Percentiles rank a stretch among this genome's conserved stretches.
These are phyloP conservation scores for Ganoderma boninense DNA, from an alignment of 1,284 basidiomycete genomes.

Conservation along the genomic window DNA sequence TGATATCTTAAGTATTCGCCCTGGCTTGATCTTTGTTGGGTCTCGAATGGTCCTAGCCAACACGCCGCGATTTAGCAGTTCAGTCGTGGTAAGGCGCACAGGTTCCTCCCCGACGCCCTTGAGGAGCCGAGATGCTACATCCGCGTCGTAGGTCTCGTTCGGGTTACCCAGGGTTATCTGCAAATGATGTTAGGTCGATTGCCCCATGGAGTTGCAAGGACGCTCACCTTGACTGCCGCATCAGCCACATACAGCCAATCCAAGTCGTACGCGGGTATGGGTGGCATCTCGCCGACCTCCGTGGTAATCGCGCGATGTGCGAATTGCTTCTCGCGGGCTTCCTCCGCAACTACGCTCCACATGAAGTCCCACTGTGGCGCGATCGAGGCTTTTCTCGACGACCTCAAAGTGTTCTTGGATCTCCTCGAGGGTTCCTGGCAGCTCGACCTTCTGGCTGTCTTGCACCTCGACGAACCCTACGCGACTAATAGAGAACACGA, in stretches of 20 bases:
- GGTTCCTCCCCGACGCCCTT: constrained; percentile 59
- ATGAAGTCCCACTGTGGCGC: constrained; percentile 74
- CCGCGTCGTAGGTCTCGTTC: constrained; percentile 68
- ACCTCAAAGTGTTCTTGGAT: constrained; percentile 60
- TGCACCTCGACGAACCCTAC: constrained; percentile 62
- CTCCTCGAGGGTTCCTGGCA: constrained; percentile 58
- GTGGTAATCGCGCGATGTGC: constrained; percentile 64
- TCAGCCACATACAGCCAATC: constrained; percentile 66
- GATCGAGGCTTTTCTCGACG: constrained; percentile 49
- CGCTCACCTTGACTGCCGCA: constrained; percentile 71
- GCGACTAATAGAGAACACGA: constrained; percentile 49
- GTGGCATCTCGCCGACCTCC: constrained; percentile 51
- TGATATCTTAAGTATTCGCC: constrained; percentile 77
- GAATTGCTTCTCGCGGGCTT: constrained; percentile 76
- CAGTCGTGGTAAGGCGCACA: constrained; percentile 62
- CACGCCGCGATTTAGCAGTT: constrained; percentile 66
- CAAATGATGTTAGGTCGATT: neutral
- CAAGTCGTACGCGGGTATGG: constrained; percentile 38
- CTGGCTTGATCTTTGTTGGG: constrained; percentile 66
- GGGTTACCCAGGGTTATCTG: constrained; percentile 84
- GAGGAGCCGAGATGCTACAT: constrained; percentile 64
- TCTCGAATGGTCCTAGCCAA: constrained; percentile 73
- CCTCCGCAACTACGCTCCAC: constrained; percentile 75
- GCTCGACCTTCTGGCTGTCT: constrained; percentile 43
- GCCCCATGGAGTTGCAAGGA: neutral